phyloP scores from a whole-genome alignment of 2,329 filamentous ascomycete species.

The Apiospora kogelbergensis region DNA sequence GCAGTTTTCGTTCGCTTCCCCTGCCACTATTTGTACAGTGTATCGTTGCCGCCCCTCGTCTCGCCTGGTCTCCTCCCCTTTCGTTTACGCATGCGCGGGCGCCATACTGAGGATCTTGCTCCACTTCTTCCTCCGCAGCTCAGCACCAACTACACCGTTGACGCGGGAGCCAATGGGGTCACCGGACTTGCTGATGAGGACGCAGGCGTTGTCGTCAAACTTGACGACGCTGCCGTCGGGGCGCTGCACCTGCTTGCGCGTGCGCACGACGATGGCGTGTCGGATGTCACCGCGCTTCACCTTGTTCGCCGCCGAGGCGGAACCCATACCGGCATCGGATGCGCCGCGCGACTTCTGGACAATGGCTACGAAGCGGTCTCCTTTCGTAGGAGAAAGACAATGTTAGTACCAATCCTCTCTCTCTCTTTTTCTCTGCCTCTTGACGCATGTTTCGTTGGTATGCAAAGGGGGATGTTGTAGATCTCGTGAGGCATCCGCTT shows the following conservation, averaged over 20 bases:
- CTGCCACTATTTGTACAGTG: conserved; percentile 1
- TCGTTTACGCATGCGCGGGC: conserved; percentile 59
- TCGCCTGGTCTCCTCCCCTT: conserved; percentile 7
- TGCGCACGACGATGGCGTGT: conserved; percentile 93
- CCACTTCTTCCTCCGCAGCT: conserved; percentile 92
- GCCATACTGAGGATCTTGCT: conserved; percentile 97
- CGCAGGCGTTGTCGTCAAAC: conserved; percentile 98
- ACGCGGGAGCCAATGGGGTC: conserved; percentile 92
- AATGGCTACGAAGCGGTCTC: conserved; percentile 95
- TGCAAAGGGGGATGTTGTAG: conserved; percentile 22
- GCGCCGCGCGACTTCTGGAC: conserved; percentile 93
- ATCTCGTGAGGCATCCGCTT: conserved; percentile 23
- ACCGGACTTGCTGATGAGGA: conserved; percentile 93
- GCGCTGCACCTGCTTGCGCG: conserved; percentile 81
- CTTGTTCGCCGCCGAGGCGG: conserved; percentile 78
- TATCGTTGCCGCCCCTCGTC: not conserved
- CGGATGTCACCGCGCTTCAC: conserved; percentile 95
- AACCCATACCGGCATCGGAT: conserved; percentile 69
- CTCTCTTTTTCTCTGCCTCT: not conserved
- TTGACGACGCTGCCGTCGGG: conserved; percentile 86
- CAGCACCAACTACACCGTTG: conserved; percentile 87
- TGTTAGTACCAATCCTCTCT: not conserved
- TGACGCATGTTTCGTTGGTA: not conserved
- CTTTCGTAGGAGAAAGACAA: conserved; percentile 42
- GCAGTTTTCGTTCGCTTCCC: not conserved